phyloP scores from a whole-genome alignment of 2,329 filamentous ascomycete genomes.

The Colletotrichum ledebouriae region DNA sequence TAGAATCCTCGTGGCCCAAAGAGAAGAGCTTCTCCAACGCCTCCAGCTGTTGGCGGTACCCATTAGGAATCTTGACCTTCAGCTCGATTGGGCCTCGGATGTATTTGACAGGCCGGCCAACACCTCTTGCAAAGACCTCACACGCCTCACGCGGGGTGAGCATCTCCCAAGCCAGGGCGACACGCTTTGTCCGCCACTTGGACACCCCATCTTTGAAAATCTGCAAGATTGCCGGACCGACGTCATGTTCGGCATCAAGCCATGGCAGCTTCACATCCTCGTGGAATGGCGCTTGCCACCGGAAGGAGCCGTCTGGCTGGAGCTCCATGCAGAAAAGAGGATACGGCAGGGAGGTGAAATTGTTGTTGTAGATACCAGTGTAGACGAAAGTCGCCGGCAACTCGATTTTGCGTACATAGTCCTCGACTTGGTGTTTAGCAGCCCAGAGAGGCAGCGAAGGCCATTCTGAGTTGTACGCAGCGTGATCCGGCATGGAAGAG shows the following conservation, averaged over 20 bases:
- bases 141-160: slow-evolving; percentile 88
- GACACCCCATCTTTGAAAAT: slow-evolving; percentile 93
- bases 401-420: slow-evolving; percentile 86
- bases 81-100: slow-evolving; percentile 83
- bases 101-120: slow-evolving; percentile 84
- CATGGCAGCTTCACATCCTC: slow-evolving; percentile 90
- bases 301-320: slow-evolving; percentile 85
- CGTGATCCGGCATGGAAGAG: slow-evolving; percentile 96
- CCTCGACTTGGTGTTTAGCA: slow-evolving; percentile 91
- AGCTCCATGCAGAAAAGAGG: slow-evolving; percentile 97
- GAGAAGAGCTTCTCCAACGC: slow-evolving; percentile 73
- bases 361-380: slow-evolving; percentile 98
- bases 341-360: slow-evolving; percentile 93
- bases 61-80: slow-evolving; percentile 86
- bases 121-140: slow-evolving; percentile 80
- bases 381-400: slow-evolving; percentile 94
- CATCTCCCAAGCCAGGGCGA: slow-evolving; percentile 91
- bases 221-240: slow-evolving; percentile 91
- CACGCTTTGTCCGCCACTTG: slow-evolving; percentile 84
- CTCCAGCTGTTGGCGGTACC: slow-evolving; percentile 90
- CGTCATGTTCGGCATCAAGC: slow-evolving; percentile 96
- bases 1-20: slow-evolving; percentile 62
- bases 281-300: slow-evolving; percentile 95
- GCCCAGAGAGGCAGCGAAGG: slow-evolving; percentile 91
- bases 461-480: slow-evolving; percentile 81